A percentile compares a stretch with the other conserved stretches of the same genome.
These are phyloP conservation scores for Lactifluus rugatus DNA, from an alignment of 768 basidiomycete species.

Conservation along the genomic window DNA sequence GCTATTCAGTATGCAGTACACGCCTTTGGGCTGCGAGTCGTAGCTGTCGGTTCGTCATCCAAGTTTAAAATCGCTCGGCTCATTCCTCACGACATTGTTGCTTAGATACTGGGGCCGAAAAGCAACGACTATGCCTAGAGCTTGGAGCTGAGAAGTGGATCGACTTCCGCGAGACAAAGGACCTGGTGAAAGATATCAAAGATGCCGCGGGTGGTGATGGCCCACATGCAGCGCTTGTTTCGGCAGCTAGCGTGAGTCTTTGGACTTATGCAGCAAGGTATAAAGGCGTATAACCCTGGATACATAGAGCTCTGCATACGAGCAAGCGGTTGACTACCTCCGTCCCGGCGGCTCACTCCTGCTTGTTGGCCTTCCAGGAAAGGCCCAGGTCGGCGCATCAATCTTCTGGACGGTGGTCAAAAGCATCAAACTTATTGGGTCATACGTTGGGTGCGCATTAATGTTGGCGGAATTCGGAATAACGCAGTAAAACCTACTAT, in stretches of 20 bases:
- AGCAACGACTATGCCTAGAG: conserved; percentile 46
- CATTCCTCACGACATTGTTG: neutral
- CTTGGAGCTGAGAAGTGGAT: conserved; percentile 72
- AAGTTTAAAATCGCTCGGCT: neutral
- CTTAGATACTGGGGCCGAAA: conserved; percentile 64
- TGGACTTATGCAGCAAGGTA: conserved; percentile 19
- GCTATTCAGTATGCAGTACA: conserved; percentile 68
- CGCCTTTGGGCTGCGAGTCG: conserved; percentile 66
- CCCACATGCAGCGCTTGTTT: conserved; percentile 60
- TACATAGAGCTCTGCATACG: conserved; percentile 28
- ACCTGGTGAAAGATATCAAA: conserved; percentile 57
- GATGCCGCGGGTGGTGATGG: conserved; percentile 56
- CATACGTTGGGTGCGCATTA: conserved; percentile 28
- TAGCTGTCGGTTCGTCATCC: conserved; percentile 49
- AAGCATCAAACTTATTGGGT: conserved; percentile 46
- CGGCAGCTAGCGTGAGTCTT: conserved; percentile 38
- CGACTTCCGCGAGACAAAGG: conserved; percentile 61
- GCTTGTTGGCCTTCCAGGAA: conserved; percentile 63
- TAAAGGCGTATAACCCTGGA: conserved; percentile 22
- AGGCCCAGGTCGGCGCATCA: conserved; percentile 44
- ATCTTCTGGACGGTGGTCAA: conserved; percentile 69
- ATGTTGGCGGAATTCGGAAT: no score
- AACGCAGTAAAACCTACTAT: neutral
- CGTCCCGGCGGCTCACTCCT: conserved; percentile 64
- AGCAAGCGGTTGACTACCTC: conserved; percentile 65